Conservation (phyloP, 176 grass and related monocot species). For the Musa acuminata region DNA sequence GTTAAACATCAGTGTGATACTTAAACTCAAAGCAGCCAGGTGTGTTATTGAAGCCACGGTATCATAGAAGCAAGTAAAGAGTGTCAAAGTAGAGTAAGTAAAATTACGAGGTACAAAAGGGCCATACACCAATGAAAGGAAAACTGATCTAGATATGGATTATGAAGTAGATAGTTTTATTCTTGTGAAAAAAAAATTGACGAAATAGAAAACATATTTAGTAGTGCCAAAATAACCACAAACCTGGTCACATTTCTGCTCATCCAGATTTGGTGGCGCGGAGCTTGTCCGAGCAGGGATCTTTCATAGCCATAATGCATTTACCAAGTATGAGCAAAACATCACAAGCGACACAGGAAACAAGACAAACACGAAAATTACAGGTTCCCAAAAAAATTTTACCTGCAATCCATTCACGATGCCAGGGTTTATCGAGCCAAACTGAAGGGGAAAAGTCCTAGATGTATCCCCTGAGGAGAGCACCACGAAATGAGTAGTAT, state of each 20-base stretch:
- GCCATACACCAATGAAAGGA: not conserved
- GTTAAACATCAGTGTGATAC: not conserved
- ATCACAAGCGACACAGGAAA: constrained; percentile 6
- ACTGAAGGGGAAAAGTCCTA: constrained; percentile 57
- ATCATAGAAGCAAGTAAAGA: not conserved
- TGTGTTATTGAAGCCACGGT: not conserved
- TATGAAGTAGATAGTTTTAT: not conserved
- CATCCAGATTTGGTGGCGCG: constrained; percentile 92
- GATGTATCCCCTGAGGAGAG: constrained; percentile 42
- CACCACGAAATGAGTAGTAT: not conserved
- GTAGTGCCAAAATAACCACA: not conserved
- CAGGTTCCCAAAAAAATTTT: constrained; percentile 21
- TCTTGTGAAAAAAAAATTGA: not conserved
- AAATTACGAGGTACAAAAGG: not conserved
- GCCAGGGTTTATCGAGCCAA: constrained; percentile 69
- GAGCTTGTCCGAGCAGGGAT: constrained; percentile 95
- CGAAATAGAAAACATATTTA: not conserved
- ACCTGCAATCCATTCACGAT: constrained; percentile 63
- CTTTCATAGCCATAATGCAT: constrained; percentile 25
- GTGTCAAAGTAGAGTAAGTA: not conserved
- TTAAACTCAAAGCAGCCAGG: not conserved
- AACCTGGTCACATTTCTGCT: constrained; percentile 90
- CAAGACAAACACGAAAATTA: constrained; percentile 4
- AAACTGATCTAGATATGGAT: not conserved
- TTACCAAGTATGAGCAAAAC: not conserved